These are phyloP conservation scores for Trametes hirsuta DNA, from an alignment of 1,284 basidiomycete genomes.

Conservation along the genomic window DNA sequence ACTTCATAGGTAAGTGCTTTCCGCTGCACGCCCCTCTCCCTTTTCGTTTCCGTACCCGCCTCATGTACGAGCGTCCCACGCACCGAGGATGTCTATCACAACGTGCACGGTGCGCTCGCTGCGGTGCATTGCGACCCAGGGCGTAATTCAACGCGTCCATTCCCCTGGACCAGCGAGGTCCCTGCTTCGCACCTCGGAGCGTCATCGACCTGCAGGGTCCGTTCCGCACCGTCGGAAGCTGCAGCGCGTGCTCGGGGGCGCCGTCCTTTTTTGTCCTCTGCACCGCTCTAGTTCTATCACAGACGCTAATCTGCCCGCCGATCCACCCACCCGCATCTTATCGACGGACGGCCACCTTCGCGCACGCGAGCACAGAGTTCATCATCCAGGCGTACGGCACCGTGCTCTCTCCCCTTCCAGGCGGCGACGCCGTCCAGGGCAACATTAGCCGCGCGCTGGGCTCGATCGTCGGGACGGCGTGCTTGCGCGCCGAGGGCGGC, in stretches of 20 bases:
- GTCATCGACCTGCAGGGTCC: neutral
- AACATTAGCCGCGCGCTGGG: slow-evolving; percentile 88
- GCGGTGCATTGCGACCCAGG: neutral
- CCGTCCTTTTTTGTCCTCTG: neutral
- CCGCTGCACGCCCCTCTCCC: slow-evolving; percentile 19
- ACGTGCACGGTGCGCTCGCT: neutral
- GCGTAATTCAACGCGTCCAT: slow-evolving; percentile 14
- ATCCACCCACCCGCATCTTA: neutral
- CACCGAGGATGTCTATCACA: neutral
- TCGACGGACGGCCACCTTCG: neutral
- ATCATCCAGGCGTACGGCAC: slow-evolving; percentile 94
- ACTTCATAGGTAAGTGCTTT: slow-evolving; percentile 75
- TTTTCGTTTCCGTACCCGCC: slow-evolving; percentile 27
- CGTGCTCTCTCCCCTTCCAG: slow-evolving; percentile 79
- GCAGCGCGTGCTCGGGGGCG: neutral
- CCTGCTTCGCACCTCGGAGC: neutral
- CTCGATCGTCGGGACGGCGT: slow-evolving; percentile 89
- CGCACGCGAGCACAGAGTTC: slow-evolving; percentile 59
- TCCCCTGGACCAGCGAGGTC: slow-evolving; percentile 12
- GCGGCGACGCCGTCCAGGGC: slow-evolving; percentile 61
- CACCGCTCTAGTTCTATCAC: slow-evolving; percentile 7
- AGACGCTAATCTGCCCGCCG: slow-evolving; percentile 23
- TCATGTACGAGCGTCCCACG: slow-evolving; percentile 14
- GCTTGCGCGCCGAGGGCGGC: slow-evolving; percentile 85
- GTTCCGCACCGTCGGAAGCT: slow-evolving; percentile 7